phyloP scores from a whole-genome alignment of 305 asterid genomes.

The Fraxinus platypoda region DNA sequence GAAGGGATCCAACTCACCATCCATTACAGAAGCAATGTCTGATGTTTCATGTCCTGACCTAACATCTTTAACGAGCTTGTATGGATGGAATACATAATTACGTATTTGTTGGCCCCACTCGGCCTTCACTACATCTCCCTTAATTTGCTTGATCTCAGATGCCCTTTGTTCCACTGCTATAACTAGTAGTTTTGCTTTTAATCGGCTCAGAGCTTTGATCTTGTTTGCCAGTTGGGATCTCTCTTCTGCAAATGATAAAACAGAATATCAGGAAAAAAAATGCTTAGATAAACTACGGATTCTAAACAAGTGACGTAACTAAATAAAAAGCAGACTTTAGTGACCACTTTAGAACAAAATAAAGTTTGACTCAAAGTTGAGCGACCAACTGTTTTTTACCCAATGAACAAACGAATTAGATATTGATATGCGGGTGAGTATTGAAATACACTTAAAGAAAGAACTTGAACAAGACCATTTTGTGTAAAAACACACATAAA shows the following conservation, averaged over 20 bases:
- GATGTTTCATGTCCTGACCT: slow-evolving; percentile 79
- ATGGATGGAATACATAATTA: slow-evolving; percentile 94
- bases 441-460: neutral
- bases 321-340: neutral
- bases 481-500: neutral
- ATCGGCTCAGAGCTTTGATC: slow-evolving; percentile 79
- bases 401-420: neutral
- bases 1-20: slow-evolving; percentile 82
- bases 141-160: slow-evolving; percentile 91
- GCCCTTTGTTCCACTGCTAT: slow-evolving; percentile 95
- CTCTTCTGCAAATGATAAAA: slow-evolving; percentile 49
- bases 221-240: slow-evolving; percentile 84
- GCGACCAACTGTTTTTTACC: neutral
- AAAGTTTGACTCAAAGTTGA: neutral
- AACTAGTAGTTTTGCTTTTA: slow-evolving; percentile 82
- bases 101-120: slow-evolving; percentile 99
- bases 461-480: neutral
- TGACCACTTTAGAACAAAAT: neutral
- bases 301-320: neutral
- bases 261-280: neutral
- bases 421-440: neutral
- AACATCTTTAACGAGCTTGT: slow-evolving; percentile 90
- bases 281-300: neutral
- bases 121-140: slow-evolving; percentile 88
- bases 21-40: slow-evolving; percentile 78